These are phyloP conservation scores for Pharnaceum exiguum DNA, from an alignment of 148 eudicot genomes.

Conservation along the genomic window DNA sequence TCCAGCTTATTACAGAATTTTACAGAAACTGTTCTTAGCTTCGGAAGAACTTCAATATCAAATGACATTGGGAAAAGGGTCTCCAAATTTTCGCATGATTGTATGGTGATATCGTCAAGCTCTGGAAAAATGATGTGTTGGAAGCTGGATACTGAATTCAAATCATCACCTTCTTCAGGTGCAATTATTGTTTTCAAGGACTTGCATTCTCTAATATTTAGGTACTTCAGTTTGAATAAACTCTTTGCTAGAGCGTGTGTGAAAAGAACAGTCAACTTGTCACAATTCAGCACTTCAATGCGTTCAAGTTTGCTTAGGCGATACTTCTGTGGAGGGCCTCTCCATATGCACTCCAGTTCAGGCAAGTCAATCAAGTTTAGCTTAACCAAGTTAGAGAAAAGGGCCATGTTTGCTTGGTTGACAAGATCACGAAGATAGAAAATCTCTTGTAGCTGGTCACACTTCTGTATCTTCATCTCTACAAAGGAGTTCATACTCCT, in stretches of 20 bases:
- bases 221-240: background rate
- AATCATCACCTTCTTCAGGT: background rate
- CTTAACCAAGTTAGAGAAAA: background rate
- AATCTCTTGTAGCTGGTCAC: background rate
- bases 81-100: background rate
- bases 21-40: background rate
- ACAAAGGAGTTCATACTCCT: background rate
- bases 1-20: background rate
- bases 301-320: background rate
- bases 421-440: background rate
- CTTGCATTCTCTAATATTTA: background rate
- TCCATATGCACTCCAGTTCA: slow-evolving; percentile 1
- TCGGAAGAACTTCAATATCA: background rate
- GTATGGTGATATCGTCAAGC: background rate
- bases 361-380: background rate
- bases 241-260: background rate
- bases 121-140: too few species aligned
- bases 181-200: background rate
- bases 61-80: background rate
- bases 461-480: background rate
- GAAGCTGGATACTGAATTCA: background rate
- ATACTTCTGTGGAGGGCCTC: background rate
- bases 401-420: too few species aligned
- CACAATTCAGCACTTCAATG: background rate
- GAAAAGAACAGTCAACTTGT: background rate